phyloP scores from a whole-genome alignment of 192 early-diverging fungal genomes.

The Glomus cerebriforme region DNA sequence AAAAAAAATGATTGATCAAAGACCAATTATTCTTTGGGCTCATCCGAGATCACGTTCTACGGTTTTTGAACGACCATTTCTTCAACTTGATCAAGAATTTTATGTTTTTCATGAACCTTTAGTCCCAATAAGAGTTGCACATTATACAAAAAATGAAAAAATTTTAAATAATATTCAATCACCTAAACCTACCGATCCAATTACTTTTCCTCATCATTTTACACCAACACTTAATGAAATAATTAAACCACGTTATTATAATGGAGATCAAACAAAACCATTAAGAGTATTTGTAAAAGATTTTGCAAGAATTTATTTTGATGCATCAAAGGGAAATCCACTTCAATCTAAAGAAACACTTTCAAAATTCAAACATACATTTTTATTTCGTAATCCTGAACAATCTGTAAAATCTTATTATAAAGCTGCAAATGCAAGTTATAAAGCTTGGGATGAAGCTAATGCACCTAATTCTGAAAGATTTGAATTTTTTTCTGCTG shows the following conservation, averaged over 20 bases:
- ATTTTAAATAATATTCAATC: neutral
- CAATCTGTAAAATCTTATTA: conserved; percentile 15
- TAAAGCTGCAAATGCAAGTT: neutral
- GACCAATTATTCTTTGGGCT: conserved; percentile 4
- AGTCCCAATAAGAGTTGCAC: neutral
- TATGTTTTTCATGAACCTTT: conserved; percentile 3
- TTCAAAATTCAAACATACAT: conserved; percentile 13
- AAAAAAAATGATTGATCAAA: conserved; percentile 2
- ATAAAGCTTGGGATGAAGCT: neutral
- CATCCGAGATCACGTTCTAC: neutral
- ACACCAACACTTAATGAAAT: neutral
- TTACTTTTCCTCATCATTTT: conserved; percentile 4
- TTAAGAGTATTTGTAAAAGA: conserved; percentile 18
- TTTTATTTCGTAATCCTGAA: conserved; percentile 9
- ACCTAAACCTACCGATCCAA: conserved; percentile 10
- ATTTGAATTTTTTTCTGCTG: neutral
- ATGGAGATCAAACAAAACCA: neutral
- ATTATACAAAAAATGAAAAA: neutral
- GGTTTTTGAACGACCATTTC: conserved; percentile 7
- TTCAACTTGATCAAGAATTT: conserved; percentile 18
- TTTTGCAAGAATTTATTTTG: neutral
- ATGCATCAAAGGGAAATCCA: neutral
- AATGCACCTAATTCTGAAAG: neutral
- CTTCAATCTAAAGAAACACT: neutral
- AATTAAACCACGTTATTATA: neutral